A percentile compares a stretch with the other conserved stretches of the same genome.
Conservation (phyloP, 345 rosid species). For the Melaleuca alternifolia region DNA sequence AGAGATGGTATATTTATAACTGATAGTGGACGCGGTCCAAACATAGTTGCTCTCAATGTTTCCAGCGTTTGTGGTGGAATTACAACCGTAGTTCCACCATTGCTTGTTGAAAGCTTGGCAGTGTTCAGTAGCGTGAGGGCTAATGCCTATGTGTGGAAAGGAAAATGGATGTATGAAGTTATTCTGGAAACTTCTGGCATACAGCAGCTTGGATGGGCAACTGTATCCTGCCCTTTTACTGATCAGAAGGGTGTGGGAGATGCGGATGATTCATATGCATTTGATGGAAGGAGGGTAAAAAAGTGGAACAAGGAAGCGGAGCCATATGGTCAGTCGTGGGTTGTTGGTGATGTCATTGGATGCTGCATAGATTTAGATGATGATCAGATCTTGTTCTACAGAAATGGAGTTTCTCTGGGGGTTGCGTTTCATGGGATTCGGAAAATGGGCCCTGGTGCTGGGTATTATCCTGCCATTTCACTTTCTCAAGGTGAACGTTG, state of each 20-base stretch:
- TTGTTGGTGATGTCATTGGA: conserved; percentile 83
- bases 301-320: conserved; percentile 82
- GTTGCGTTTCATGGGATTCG: conserved; percentile 67
- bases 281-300: conserved; percentile 85
- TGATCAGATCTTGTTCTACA: conserved; percentile 69
- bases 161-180: conserved; percentile 99
- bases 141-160: conserved; percentile 82
- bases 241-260: conserved; percentile 96
- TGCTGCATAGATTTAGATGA: conserved; percentile 76
- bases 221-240: conserved; percentile 77
- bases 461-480: conserved; percentile 90
- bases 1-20: conserved; percentile 53
- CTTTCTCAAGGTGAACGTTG: conserved; percentile 91
- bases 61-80: conserved; percentile 79
- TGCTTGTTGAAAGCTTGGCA: conserved; percentile 81
- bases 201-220: conserved; percentile 97
- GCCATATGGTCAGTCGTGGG: conserved; percentile 90
- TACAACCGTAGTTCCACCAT: conserved; percentile 47
- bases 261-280: conserved; percentile 97
- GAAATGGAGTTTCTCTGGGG: conserved; percentile 80
- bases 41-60: conserved; percentile 52
- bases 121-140: conserved; percentile 84
- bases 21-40: conserved; percentile 36
- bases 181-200: conserved; percentile 86
- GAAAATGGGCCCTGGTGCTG: conserved; percentile 70